Evolutionary conservation across 2,329 filamentous ascomycete genomes (phyloP), one percentile per base, ranked within the genome.

Genomic region (Didymella arachidicola): DNA sequence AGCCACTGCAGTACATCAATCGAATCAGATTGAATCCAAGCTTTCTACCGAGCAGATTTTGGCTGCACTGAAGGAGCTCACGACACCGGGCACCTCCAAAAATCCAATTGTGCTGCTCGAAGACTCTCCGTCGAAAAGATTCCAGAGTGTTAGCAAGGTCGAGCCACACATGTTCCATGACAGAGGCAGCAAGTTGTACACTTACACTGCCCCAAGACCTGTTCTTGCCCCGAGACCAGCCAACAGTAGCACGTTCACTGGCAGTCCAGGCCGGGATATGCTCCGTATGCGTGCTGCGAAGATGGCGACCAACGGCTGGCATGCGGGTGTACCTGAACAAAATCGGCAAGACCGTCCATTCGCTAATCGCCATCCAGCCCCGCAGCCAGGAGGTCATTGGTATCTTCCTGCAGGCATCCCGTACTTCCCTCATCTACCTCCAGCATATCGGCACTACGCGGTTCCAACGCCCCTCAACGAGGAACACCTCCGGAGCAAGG

Each of bases 51-150:
- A 42, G 6, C 19, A 41, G 22, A 26, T 51, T n/a, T 19, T 29
- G 22, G 19, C 39, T 19, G 25, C 50, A 7, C 11, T 59, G 5
- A 54, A 39, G 16, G 45, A 27, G 4, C 51, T 41, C 22, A 19
- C 18, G 3, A 43, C 49, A 7, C 49, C 51, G 14, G 69, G 69
- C 43, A 69, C 62, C 41, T 50, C 52, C 4, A 50, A 66, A 7
- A 62, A 72, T 25, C 71, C 71, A 14, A 73, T 73, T n/a, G 53
- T 67, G 29, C 48, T 72, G 25, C 53, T 61, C n/a, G 64, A 65
- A 19, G 51, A 59, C 16, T 55, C 60, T 11, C 60, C 69, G 8
- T 59, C 51, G 41, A 10, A 27, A 25, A 48, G 19, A 53, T 36
- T 43, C 32, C 27, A 56, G 32, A 18, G 53, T 18, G 7, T 16